Evolutionary conservation across 2,329 filamentous ascomycete species (phyloP).

Genomic region (Aspergillus fijiensis): DNA sequence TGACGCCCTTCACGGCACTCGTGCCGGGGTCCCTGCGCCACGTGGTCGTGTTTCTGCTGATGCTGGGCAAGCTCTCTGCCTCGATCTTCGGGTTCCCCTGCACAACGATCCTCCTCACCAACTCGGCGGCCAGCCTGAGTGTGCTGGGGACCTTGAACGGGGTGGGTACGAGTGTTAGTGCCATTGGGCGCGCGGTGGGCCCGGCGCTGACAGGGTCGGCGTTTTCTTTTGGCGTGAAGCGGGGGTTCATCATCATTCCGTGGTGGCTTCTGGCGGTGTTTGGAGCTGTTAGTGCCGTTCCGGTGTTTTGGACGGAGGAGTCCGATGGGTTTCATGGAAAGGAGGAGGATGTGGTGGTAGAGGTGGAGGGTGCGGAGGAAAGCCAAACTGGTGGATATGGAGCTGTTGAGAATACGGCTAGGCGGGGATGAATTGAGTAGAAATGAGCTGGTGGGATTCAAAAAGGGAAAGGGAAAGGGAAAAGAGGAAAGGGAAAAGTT

Average conservation of each 20-base stretch:
- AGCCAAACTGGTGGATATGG: conserved; percentile 6
- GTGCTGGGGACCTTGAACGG: conserved; percentile 89
- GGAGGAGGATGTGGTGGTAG: conserved; percentile 27
- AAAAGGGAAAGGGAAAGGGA: no score
- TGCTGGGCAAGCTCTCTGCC: conserved; percentile 71
- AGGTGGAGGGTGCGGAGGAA: conserved; percentile 10
- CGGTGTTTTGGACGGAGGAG: conserved; percentile 72
- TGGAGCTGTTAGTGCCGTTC: conserved; percentile 64
- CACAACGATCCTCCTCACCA: conserved; percentile 85
- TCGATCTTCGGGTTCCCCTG: conserved; percentile 88
- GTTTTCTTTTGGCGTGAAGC: conserved; percentile 74
- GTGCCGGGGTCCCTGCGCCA: conserved; percentile 56
- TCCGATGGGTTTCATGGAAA: conserved; percentile 63
- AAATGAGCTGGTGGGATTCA: neutral
- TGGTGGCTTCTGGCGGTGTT: conserved; percentile 76
- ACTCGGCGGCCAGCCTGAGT: conserved; percentile 71
- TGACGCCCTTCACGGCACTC: conserved; percentile 79
- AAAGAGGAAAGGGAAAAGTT: no score
- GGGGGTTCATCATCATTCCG: conserved; percentile 73
- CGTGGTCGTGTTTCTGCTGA: conserved; percentile 60
- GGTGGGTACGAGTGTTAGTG: conserved; percentile 78
- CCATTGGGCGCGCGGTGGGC: conserved; percentile 74
- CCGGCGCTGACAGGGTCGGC: conserved; percentile 70
- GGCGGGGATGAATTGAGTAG: neutral
- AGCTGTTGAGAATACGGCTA: neutral